Conservation (phyloP, 257 asterid genomes). For the Vinca minor region DNA sequence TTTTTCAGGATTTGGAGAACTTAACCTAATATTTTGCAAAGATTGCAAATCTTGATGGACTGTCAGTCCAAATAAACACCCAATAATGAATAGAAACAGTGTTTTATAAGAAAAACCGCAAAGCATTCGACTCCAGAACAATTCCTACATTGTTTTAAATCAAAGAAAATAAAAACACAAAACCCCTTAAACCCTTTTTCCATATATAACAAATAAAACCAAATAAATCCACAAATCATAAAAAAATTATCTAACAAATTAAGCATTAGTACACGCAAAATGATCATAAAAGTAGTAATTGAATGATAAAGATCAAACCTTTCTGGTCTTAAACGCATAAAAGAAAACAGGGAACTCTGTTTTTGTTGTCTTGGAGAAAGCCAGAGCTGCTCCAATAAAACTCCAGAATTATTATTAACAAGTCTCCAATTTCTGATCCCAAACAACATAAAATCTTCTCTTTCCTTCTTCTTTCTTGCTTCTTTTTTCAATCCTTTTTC, state of each 20-base stretch:
- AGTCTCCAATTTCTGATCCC: conserved; percentile 2
- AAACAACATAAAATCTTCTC: conserved; percentile 16
- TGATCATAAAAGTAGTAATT: neutral
- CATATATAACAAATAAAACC: neutral
- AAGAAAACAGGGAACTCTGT: conserved; percentile 12
- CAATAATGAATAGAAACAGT: conserved; percentile 4
- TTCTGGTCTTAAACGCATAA: conserved; percentile 23
- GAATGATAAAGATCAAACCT: conserved; percentile 20
- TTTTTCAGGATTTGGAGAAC: neutral
- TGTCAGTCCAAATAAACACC: conserved; percentile 16
- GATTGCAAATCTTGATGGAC: neutral
- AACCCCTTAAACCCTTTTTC: conserved; percentile 2
- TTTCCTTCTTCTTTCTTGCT: neutral
- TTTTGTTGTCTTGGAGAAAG: neutral
- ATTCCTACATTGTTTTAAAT: conserved; percentile 12
- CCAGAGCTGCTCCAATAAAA: conserved; percentile 8
- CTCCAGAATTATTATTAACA: conserved; percentile 16
- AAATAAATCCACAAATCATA: neutral
- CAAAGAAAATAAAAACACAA: neutral
- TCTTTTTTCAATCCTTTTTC: neutral
- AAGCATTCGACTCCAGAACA: conserved; percentile 19
- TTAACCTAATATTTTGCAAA: neutral
- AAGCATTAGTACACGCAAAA: neutral
- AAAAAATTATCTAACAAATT: neutral
- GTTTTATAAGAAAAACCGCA: conserved; percentile 15